phyloP scores from a whole-genome alignment of 1,284 basidiomycete species.

The Leccinum pachyderme region DNA sequence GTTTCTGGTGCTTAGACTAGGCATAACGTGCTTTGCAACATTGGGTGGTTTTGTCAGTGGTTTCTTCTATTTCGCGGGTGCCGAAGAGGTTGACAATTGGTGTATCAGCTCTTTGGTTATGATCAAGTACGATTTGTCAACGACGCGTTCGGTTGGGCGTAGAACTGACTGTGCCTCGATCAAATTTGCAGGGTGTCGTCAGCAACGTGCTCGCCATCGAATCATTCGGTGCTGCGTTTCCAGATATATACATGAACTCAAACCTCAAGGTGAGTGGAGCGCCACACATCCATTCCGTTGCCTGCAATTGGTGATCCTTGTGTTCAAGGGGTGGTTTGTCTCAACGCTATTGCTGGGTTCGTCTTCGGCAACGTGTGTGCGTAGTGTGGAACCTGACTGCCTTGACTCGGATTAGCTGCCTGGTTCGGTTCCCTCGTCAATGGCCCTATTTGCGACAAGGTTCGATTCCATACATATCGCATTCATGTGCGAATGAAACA shows the following conservation, averaged over 20 bases:
- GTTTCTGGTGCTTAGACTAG: conserved; percentile 19
- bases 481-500: neutral
- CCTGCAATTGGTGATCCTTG: conserved; percentile 1
- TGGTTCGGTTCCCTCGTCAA: conserved; percentile 34
- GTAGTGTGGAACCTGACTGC: conserved; percentile 2
- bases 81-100: conserved; percentile 1
- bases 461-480: conserved; percentile 4
- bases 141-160: neutral
- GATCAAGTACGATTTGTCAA: conserved; percentile 25
- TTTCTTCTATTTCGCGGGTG: neutral
- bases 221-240: conserved; percentile 35
- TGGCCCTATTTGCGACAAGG: conserved; percentile 35
- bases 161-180: conserved; percentile 6
- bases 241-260: conserved; percentile 30
- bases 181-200: conserved; percentile 28
- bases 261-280: conserved; percentile 24
- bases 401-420: conserved; percentile 21
- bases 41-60: conserved; percentile 33
- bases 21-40: conserved; percentile 34
- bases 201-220: conserved; percentile 36
- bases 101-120: conserved; percentile 32
- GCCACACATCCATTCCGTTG: neutral
- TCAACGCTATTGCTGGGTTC: conserved; percentile 31
- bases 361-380: conserved; percentile 7
- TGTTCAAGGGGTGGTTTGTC: conserved; percentile 32